Evolutionary conservation across 176 grass and related monocot species (phyloP).

Genomic region (Musa beccarii): DNA sequence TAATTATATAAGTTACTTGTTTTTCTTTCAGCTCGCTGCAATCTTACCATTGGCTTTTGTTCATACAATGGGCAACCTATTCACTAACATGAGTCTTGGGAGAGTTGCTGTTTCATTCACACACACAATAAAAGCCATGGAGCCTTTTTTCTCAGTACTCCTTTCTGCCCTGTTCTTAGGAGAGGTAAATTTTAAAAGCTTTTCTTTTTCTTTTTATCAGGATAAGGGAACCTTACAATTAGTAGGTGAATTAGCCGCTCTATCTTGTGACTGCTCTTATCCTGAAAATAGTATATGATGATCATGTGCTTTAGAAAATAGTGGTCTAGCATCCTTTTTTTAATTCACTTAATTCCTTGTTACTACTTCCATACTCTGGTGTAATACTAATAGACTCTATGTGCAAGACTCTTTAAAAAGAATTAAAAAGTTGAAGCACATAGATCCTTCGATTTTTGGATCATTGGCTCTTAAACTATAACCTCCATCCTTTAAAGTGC

Average conservation of each 20-base stretch:
- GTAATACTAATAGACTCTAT: too few species aligned
- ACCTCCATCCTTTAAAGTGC: not conserved
- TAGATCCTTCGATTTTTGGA: not conserved
- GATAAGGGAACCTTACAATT: too few species aligned
- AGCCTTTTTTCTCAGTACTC: slow-evolving; percentile 74
- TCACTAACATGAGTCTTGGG: slow-evolving; percentile 78
- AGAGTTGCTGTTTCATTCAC: slow-evolving; percentile 74
- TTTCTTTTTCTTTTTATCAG: not conserved
- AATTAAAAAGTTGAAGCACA: not conserved
- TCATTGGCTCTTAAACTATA: not conserved
- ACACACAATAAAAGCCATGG: slow-evolving; percentile 79
- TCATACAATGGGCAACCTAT: slow-evolving; percentile 75
- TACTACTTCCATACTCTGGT: not conserved
- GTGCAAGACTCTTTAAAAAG: not conserved
- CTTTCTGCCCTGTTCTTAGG: slow-evolving; percentile 64
- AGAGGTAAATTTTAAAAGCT: slow-evolving; percentile 32
- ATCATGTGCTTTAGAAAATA: too few species aligned
- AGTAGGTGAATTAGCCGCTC: too few species aligned
- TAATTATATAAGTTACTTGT: not conserved
- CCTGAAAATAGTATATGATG: not conserved
- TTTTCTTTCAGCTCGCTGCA: slow-evolving; percentile 33
- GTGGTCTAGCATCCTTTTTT: not conserved
- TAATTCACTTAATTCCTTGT: not conserved
- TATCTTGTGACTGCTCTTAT: too few species aligned
- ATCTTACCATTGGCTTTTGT: slow-evolving; percentile 60